These are phyloP conservation scores for Corymbia maculata DNA, from an alignment of 345 rosid species.

Conservation along the genomic window DNA sequence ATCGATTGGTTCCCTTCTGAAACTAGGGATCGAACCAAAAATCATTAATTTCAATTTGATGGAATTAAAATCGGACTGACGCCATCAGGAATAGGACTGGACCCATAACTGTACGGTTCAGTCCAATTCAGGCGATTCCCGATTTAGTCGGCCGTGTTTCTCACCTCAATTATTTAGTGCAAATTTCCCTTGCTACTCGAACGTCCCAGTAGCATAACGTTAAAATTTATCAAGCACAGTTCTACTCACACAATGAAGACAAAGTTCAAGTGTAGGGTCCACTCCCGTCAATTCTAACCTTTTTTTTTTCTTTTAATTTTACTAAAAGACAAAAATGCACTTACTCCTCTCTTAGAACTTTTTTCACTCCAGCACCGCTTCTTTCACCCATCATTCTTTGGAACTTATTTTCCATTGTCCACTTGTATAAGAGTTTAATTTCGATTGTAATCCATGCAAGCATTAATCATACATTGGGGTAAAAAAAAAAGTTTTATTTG, in stretches of 20 bases:
- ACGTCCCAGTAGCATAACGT: background rate
- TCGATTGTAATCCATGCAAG: background rate
- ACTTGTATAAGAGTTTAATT: background rate
- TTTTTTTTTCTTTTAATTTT: background rate
- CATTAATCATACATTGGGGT: background rate
- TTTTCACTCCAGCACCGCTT: background rate
- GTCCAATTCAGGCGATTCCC: fast-evolving
- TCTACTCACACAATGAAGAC: background rate
- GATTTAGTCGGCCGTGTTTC: fast-evolving
- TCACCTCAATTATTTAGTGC: fast-evolving
- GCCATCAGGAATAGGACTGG: fast-evolving
- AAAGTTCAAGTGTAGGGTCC: background rate
- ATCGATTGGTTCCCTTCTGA: fast-evolving
- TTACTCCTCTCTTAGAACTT: background rate
- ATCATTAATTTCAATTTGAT: no score
- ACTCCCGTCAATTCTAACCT: background rate
- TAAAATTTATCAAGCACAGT: background rate
- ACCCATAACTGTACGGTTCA: background rate
- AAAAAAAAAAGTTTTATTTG: background rate
- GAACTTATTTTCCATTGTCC: background rate
- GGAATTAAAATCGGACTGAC: fast-evolving
- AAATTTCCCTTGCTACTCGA: fast-evolving
- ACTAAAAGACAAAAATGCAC: background rate
- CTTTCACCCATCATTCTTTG: background rate
- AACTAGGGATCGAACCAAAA: fast-evolving